A percentile compares a stretch with the other conserved stretches of the same genome.
Conservation (phyloP, 2,329 filamentous ascomycete genomes). For the Penicillium sp. region DNA sequence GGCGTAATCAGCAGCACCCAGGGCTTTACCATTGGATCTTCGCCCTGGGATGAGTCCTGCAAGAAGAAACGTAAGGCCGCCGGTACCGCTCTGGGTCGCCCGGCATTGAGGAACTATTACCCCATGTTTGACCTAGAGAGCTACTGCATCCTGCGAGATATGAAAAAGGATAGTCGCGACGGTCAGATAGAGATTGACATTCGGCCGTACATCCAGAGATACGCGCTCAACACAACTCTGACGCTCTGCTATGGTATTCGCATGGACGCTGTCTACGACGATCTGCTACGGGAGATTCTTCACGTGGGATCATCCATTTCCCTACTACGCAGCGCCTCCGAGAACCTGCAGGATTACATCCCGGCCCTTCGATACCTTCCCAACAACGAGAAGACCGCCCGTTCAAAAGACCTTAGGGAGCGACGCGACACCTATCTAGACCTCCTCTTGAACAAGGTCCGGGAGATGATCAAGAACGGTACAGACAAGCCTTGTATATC, state of each 20-base stretch:
- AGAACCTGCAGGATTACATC: slow-evolving; percentile 77
- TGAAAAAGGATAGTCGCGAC: slow-evolving; percentile 60
- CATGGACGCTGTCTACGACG: slow-evolving; percentile 65
- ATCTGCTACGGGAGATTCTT: slow-evolving; percentile 68
- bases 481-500: slow-evolving; percentile 65
- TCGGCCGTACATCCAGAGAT: slow-evolving; percentile 66
- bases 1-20: slow-evolving; percentile 69
- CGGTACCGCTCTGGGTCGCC: slow-evolving; percentile 69
- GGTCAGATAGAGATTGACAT: slow-evolving; percentile 64
- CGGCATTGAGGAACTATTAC: slow-evolving; percentile 70
- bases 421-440: slow-evolving; percentile 65
- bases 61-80: slow-evolving; percentile 71
- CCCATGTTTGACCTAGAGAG: slow-evolving; percentile 74
- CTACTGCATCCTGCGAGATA: slow-evolving; percentile 65
- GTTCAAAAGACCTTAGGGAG: slow-evolving; percentile 61
- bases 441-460: slow-evolving; percentile 54
- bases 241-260: slow-evolving; percentile 74
- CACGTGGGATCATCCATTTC: slow-evolving; percentile 70
- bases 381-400: slow-evolving; percentile 55
- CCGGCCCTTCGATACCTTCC: slow-evolving; percentile 62
- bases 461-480: slow-evolving; percentile 57
- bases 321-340: slow-evolving; percentile 68
- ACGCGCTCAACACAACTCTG: slow-evolving; percentile 69
- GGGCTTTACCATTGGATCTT: slow-evolving; percentile 75
- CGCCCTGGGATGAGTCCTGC: slow-evolving; percentile 73